These are phyloP conservation scores for Magnolia changhungtana DNA, from an alignment of 164 flowering plant species.

Conservation along the genomic window DNA sequence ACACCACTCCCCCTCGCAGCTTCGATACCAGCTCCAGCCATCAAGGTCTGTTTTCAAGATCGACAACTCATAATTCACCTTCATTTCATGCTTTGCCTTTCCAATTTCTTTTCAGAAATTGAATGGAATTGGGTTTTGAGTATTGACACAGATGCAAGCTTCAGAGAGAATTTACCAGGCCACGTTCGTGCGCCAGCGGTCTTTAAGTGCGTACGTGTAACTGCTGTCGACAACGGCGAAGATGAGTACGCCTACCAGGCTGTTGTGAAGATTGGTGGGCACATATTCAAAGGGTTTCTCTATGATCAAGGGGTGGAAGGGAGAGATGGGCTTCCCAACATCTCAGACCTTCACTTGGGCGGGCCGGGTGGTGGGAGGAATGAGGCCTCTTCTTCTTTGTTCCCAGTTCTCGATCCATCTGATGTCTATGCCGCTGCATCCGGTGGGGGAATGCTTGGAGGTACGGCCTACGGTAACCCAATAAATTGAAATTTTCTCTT, in stretches of 20 bases:
- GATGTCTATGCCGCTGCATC: slow-evolving; percentile 55
- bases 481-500: slow-evolving; percentile 36
- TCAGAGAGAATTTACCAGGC: slow-evolving; percentile 66
- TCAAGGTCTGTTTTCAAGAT: slow-evolving; percentile 7
- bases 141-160: slow-evolving; percentile 50
- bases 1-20: slow-evolving; percentile 83
- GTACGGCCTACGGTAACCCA: slow-evolving; percentile 59
- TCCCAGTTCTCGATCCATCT: slow-evolving; percentile 52
- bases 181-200: slow-evolving; percentile 83
- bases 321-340: slow-evolving; percentile 55
- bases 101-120: not conserved
- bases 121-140: slow-evolving; percentile 1
- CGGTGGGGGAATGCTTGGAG: slow-evolving; percentile 60
- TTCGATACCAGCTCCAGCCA: slow-evolving; percentile 73
- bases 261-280: slow-evolving; percentile 84
- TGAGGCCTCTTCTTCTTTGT: slow-evolving; percentile 38
- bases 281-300: slow-evolving; percentile 80
- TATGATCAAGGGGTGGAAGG: slow-evolving; percentile 74
- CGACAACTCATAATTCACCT: not conserved
- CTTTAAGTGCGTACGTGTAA: slow-evolving; percentile 87
- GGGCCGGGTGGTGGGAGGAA: slow-evolving; percentile 31
- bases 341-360: slow-evolving; percentile 85
- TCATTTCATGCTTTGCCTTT: not conserved
- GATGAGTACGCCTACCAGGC: slow-evolving; percentile 93
- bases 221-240: slow-evolving; percentile 82